Conservation (phyloP, 108 stramenopile genomes). For the Nitzschia palea region DNA sequence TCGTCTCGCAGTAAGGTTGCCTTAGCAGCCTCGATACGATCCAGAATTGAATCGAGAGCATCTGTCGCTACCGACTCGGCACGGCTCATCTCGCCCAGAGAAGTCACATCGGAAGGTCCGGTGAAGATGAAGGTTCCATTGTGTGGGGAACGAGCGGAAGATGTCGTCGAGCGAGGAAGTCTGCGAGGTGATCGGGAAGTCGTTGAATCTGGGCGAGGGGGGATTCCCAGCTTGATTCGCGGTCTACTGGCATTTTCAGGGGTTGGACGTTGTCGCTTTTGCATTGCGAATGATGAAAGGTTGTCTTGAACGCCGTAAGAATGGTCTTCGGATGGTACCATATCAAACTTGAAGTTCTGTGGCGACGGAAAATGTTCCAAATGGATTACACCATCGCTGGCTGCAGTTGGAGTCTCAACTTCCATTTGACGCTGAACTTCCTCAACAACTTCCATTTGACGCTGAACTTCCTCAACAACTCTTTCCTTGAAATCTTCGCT, state of each 20-base stretch:
- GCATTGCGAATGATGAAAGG: not conserved
- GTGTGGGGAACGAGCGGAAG: not conserved
- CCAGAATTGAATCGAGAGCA: constrained; percentile 47
- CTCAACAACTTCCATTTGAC: constrained; percentile 4
- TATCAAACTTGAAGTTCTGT: constrained; percentile 9
- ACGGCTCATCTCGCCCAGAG: constrained; percentile 22
- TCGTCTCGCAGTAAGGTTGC: constrained; percentile 20
- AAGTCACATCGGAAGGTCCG: constrained; percentile 6
- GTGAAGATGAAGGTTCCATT: not conserved
- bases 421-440: not conserved
- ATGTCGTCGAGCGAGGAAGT: not conserved
- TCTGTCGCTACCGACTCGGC: constrained; percentile 43
- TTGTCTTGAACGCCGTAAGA: too few relatives aligned
- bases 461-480: constrained; percentile 10
- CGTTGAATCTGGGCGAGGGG: constrained; percentile 4
- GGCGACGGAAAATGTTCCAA: constrained; percentile 6
- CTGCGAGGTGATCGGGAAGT: not conserved
- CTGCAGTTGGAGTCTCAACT: not conserved
- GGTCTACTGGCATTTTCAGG: constrained; percentile 1
- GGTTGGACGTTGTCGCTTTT: constrained; percentile 8
- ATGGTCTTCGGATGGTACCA: not conserved
- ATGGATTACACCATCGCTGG: constrained; percentile 1
- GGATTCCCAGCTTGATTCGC: not conserved
- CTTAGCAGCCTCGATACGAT: constrained; percentile 45
- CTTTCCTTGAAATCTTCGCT: constrained; percentile 10